Evolutionary conservation across 2,329 filamentous ascomycete species (phyloP), one percentile per base, ranked within the genome.

Genomic region (Sarocladiaceae sp.): DNA sequence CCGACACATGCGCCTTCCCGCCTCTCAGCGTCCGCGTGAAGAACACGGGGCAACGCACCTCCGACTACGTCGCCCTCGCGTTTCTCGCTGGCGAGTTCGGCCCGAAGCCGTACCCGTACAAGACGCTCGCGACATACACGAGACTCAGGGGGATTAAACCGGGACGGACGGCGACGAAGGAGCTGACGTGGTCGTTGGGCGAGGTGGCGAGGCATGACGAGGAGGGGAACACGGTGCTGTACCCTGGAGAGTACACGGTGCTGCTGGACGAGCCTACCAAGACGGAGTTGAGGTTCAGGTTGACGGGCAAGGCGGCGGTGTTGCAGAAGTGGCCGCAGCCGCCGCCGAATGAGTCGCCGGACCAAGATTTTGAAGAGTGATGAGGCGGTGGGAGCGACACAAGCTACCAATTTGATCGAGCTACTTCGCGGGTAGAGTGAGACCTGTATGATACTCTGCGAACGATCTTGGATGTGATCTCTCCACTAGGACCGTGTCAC

Each of bases 11-110:
- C 45, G 53, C 67, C 1, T 67, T 77, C 51, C 35, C 37, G 21
- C n/a, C 41, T 7, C 33, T 50, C 3, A 47, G 58, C 0, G 59
- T 76, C 2, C 55, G 58, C 0, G 66, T 79, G n/a, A 57, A 58
- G 0, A 80, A 80, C 54, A 69, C 63, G 0, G 73, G 72, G 3
- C 54, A 53, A 0, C 50, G 56, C 13, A 58, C 61, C 2, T 78
- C 73, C 0, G 76, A 79, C 56, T 80, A 72, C 51, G 70, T 74
- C 3, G 63, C 68, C 1, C 63, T 80, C 7, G 63, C 63, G 2
- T 80, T 78, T 54, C 44, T 78, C 4, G 59, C 65, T 19, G 68
- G 69, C 4, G 55, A 66, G 2, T 60, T 56, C 19, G 72, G 71
- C 2, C 74, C 75, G 0, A 47, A 54, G 19, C 76, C 76, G 1